Conservation (phyloP, 805 yeast genomes). For the Lipomyces kockii region DNA sequence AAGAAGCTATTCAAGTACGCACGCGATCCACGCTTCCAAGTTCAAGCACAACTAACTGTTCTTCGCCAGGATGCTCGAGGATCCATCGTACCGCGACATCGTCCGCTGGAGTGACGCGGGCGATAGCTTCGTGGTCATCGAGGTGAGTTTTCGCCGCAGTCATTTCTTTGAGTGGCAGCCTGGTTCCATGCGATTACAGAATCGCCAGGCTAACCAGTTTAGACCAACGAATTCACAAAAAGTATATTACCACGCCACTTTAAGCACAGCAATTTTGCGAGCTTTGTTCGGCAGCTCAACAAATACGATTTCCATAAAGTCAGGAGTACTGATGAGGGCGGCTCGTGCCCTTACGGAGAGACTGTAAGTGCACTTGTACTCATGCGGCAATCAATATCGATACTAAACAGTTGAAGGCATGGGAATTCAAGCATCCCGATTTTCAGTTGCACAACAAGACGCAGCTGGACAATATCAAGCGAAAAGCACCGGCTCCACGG, state of each 20-base stretch:
- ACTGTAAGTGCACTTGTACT: constrained; percentile 39
- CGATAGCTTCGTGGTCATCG: constrained; percentile 83
- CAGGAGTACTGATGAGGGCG: constrained; percentile 69
- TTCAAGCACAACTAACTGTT: constrained; percentile 2
- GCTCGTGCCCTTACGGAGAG: constrained; percentile 63
- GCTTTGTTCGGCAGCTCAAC: constrained; percentile 92
- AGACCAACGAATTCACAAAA: constrained; percentile 84
- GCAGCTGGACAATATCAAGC: constrained; percentile 81
- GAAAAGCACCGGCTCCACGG: constrained; percentile 41
- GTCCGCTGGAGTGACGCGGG: constrained; percentile 89
- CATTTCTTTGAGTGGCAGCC: background rate
- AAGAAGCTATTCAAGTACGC: constrained; percentile 35
- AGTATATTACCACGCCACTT: constrained; percentile 89
- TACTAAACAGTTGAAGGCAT: constrained; percentile 52
- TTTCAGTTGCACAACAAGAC: constrained; percentile 76
- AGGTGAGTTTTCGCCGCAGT: constrained; percentile 46
- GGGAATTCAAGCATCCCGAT: constrained; percentile 95
- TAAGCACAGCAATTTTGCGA: constrained; percentile 92
- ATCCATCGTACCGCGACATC: constrained; percentile 70
- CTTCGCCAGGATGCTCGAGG: constrained; percentile 77
- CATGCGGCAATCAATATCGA: background rate
- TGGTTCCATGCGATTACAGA: background rate
- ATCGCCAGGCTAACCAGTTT: background rate
- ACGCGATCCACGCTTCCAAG: background rate
- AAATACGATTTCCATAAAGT: constrained; percentile 98